Percentiles rank a stretch among this genome's conserved stretches.
Conservation (phyloP, 192 early-diverging fungal genomes). For the Coemansia sp. region DNA sequence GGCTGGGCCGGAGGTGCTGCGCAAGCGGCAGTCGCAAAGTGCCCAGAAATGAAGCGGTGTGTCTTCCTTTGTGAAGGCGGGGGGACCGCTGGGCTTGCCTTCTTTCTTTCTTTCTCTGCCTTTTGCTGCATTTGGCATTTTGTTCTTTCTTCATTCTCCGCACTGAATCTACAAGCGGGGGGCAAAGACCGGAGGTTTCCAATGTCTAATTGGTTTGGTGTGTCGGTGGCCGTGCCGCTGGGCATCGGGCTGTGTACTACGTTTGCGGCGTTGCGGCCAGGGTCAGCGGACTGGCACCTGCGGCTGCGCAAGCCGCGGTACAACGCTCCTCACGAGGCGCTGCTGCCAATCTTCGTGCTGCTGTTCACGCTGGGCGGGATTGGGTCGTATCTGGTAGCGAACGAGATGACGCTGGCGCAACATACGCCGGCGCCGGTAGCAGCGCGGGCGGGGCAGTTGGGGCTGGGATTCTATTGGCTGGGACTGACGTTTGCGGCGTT, state of each 20-base stretch:
- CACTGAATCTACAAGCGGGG: background rate
- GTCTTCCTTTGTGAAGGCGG: no score
- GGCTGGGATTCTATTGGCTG: constrained; percentile 44
- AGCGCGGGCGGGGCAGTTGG: constrained; percentile 27
- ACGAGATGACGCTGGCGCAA: constrained; percentile 25
- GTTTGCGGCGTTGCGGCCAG: constrained; percentile 14
- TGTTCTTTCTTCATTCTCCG: background rate
- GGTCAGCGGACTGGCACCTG: constrained; percentile 25
- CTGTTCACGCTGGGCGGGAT: constrained; percentile 29
- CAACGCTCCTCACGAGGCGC: constrained; percentile 19
- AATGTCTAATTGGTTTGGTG: constrained; percentile 40
- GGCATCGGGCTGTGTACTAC: constrained; percentile 22
- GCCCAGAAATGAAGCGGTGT: no score
- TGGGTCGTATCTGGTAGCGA: constrained; percentile 23
- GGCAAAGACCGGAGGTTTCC: no score
- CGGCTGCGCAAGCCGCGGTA: constrained; percentile 36
- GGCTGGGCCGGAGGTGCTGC: constrained; percentile 26
- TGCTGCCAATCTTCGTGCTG: constrained; percentile 22
- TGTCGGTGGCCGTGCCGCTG: constrained; percentile 32
- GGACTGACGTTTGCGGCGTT: constrained; percentile 32
- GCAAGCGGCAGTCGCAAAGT: no score
- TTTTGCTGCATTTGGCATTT: no score
- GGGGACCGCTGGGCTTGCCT: no score
- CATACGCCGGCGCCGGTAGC: constrained; percentile 21
- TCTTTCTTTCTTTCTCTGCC: constrained; percentile 1